Percentiles rank a stretch among this genome's conserved stretches.
Evolutionary conservation across 192 early-diverging fungal species (phyloP).

Genomic region (Umbelopsis ramanniana): DNA sequence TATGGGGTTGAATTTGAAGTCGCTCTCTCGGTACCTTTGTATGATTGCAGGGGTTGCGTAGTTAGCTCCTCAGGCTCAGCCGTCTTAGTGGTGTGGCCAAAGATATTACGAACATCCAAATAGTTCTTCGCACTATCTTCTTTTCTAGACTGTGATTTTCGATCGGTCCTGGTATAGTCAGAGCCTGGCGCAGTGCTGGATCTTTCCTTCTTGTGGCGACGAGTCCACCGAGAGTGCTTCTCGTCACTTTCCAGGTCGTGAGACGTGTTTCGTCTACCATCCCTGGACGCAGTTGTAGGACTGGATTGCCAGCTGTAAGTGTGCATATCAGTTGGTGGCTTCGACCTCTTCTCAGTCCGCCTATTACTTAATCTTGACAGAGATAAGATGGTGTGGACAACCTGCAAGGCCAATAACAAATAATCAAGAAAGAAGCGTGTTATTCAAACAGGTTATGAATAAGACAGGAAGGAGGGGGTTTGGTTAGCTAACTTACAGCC

Average conservation of each 20-base stretch:
- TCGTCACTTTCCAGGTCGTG: neutral
- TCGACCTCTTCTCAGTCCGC: neutral
- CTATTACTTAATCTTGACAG: constrained; percentile 28
- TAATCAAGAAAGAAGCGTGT: neutral
- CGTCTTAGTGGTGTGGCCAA: neutral
- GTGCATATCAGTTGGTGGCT: neutral
- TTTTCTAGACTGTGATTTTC: neutral
- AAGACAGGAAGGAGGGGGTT: neutral
- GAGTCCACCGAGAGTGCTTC: neutral
- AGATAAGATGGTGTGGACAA: constrained; percentile 32
- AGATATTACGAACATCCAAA: constrained; percentile 10
- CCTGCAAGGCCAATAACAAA: constrained; percentile 19
- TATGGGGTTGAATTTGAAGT: neutral
- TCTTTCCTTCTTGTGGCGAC: neutral
- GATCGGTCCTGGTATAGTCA: neutral
- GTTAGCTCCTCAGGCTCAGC: neutral
- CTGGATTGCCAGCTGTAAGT: neutral
- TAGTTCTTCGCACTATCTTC: neutral
- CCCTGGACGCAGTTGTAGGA: neutral
- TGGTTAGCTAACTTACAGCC: constrained; percentile 41
- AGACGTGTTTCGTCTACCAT: neutral
- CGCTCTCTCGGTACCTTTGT: neutral
- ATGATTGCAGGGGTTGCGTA: neutral
- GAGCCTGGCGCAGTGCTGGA: neutral
- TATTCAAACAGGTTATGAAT: neutral